Base-by-base conservation (phyloP, 805 yeast species). In the Lachancea fermentati region DNA sequence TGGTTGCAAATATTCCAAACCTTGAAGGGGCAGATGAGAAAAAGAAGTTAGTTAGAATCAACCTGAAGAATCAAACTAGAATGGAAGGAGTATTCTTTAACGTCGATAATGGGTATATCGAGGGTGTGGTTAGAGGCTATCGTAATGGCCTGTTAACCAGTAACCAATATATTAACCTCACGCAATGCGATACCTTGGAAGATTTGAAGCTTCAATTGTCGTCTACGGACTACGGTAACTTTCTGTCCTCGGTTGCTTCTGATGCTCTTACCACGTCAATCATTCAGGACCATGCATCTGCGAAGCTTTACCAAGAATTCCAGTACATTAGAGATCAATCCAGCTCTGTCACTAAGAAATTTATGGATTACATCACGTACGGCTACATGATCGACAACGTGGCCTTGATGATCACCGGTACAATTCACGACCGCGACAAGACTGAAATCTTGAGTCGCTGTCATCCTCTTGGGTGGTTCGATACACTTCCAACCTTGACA, bases 371-470 rank as follows among this genome's bases (percentile, higher is more conserved):
- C 62, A 87, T 94, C 60, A 82, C 94, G 34, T 93, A 89, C 60
- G 94, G 97, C 8, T 93, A 94, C 67, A 93, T 93, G 99, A 94
- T 93, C 57, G 98, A 93, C 67, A 93, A 93, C 63, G 96, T 93
- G 30, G 85, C 93, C 17, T 72, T 93, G 57, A 84, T 93, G 83
- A 91, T 93, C 57, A 89, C 97, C 1, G 99, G 99, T 16, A 88
- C 98, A 0, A 76, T 93, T 46, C 98, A 93, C 60, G 95, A 89
- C 57, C 76, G 97, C 56, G 96, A 94, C 64, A 79, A 85, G 57
- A 66, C 78, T 31, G 98, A 93, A 57, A 82, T 94, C 38, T 73
- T 93, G 55, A 79, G 79, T 44, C 80, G 96, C 60, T 88, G 96
- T 62, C 95, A 93, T 61, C 98, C 98, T 0, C 72, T 93, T 52